These are phyloP conservation scores for Saccharum spontaneum DNA, from an alignment of 176 grass and related monocot species.

Conservation along the genomic window DNA sequence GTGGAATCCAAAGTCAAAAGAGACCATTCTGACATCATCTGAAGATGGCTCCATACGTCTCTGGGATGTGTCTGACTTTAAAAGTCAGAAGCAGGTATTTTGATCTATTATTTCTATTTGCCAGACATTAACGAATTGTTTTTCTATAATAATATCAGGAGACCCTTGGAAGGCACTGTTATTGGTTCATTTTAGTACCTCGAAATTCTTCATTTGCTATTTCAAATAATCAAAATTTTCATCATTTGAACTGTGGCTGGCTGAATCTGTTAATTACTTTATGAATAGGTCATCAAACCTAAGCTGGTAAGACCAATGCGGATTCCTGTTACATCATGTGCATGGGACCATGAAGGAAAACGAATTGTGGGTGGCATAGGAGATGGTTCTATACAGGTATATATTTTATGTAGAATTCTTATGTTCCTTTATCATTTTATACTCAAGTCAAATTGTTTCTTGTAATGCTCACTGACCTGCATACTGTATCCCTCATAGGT, in stretches of 20 bases:
- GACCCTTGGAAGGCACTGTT: constrained; percentile 14
- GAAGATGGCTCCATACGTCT: constrained; percentile 97
- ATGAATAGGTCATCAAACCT: constrained; percentile 91
- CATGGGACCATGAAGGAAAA: constrained; percentile 95
- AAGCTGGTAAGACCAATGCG: constrained; percentile 78
- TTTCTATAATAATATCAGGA: constrained; percentile 3
- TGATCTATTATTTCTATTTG: neutral
- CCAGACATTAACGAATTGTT: neutral
- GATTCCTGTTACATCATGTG: constrained; percentile 89
- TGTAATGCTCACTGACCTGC: constrained; percentile 8
- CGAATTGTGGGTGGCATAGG: constrained; percentile 85
- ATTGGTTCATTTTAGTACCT: neutral
- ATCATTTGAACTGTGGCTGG: neutral
- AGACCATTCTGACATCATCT: constrained; percentile 90
- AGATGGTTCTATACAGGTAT: constrained; percentile 94
- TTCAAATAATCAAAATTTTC: constrained; percentile 7
- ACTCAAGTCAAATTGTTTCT: neutral
- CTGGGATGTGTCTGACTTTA: constrained; percentile 93
- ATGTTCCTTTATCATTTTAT: neutral
- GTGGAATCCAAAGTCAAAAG: constrained; percentile 99
- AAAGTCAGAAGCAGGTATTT: constrained; percentile 90
- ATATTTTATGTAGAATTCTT: constrained; percentile 9
- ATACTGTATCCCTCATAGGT: constrained; percentile 50
- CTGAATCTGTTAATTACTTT: constrained; percentile 6
- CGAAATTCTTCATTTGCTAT: constrained; percentile 22